Evolutionary conservation across 2,329 filamentous ascomycete genomes (phyloP).

Genomic region (Cytospora piceicola): DNA sequence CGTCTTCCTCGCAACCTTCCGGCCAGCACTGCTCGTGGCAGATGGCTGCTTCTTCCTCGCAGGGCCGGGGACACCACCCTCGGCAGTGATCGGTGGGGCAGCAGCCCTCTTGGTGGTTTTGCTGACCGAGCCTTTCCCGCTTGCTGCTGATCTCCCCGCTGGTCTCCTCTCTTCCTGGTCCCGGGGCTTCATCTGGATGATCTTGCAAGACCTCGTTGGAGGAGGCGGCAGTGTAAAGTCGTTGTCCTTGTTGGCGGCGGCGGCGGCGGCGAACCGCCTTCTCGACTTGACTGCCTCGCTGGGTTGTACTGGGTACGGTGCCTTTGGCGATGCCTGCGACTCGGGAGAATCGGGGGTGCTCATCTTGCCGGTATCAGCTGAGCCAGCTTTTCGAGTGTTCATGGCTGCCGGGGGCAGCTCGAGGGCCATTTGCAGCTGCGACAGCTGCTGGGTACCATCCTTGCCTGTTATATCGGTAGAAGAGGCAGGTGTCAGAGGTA

Average conservation of each 20-base stretch:
- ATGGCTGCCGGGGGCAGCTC: slow-evolving; percentile 78
- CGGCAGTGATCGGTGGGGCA: slow-evolving; percentile 34
- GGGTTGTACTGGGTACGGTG: slow-evolving; percentile 51
- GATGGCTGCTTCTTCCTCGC: slow-evolving; percentile 77
- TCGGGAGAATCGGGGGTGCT: slow-evolving; percentile 22
- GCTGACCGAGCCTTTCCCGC: slow-evolving; percentile 31
- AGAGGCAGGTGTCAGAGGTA: slow-evolving; percentile 77
- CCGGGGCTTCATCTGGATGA: slow-evolving; percentile 93
- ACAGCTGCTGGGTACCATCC: slow-evolving; percentile 64
- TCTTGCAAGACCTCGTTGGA: slow-evolving; percentile 89
- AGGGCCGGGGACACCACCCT: slow-evolving; percentile 39
- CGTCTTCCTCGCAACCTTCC: slow-evolving; percentile 94
- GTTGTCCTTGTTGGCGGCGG: slow-evolving; percentile 49
- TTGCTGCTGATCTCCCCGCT: slow-evolving; percentile 31
- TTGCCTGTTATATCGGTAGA: slow-evolving; percentile 79
- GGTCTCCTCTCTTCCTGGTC: slow-evolving; percentile 45
- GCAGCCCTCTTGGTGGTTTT: slow-evolving; percentile 30
- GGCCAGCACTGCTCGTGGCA: slow-evolving; percentile 79
- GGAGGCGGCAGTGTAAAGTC: slow-evolving; percentile 87
- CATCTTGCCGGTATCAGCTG: slow-evolving; percentile 34
- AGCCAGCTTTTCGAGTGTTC: slow-evolving; percentile 45
- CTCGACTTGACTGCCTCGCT: slow-evolving; percentile 58
- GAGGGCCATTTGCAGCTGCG: slow-evolving; percentile 69
- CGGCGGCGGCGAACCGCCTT: slow-evolving; percentile 52
- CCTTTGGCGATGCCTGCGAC: slow-evolving; percentile 35